A percentile compares a stretch with the other conserved stretches of the same genome.
Evolutionary conservation across 495 filamentous ascomycete genomes (phyloP).

Genomic region (Neurospora sublineolata): DNA sequence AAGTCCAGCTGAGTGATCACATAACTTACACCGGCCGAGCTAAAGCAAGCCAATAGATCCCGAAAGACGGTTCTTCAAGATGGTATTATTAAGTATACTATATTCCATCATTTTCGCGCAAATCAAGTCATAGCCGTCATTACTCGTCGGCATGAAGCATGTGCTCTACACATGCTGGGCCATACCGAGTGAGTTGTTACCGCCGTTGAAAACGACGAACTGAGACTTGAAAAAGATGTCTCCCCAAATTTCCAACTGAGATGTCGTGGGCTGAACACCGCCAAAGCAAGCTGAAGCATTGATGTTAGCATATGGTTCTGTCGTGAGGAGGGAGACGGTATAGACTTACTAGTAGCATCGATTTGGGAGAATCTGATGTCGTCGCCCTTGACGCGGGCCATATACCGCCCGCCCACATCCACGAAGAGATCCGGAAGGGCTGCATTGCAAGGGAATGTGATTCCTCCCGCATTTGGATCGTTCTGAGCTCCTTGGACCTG

Average conservation of each 20-base stretch:
- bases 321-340: neutral
- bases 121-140: neutral
- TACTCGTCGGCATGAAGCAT: neutral
- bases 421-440: constrained; percentile 54
- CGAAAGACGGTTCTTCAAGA: neutral
- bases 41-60: neutral
- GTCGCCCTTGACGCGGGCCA: constrained; percentile 53
- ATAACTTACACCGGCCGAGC: neutral
- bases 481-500: constrained; percentile 45
- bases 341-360: constrained; percentile 32
- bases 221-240: constrained; percentile 71
- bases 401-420: constrained; percentile 46
- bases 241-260: constrained; percentile 58
- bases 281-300: constrained; percentile 51
- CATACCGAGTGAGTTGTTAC: constrained; percentile 48
- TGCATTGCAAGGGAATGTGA: constrained; percentile 52
- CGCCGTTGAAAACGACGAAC: constrained; percentile 68
- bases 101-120: neutral
- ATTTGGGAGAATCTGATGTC: constrained; percentile 56
- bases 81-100: neutral
- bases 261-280: constrained; percentile 53
- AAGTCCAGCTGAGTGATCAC: neutral
- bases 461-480: constrained; percentile 42
- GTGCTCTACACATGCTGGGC: constrained; percentile 35
- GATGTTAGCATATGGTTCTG: constrained; percentile 4